Evolutionary conservation across 768 basidiomycete genomes (phyloP).

Genomic region (Pleurotus tuber-regium): DNA sequence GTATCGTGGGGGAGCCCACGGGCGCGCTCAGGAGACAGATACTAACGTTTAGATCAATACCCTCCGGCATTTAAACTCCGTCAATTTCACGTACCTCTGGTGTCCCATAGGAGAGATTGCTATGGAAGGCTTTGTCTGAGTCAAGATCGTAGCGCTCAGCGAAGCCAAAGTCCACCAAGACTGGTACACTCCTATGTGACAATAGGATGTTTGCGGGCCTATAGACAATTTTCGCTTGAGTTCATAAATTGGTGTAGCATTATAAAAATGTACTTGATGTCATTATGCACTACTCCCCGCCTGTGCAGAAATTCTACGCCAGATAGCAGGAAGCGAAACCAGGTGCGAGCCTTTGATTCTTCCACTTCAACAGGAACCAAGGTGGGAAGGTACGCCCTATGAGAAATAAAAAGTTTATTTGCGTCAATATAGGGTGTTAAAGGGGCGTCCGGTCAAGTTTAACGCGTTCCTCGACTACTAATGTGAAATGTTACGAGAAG

Average conservation of each 20-base stretch:
- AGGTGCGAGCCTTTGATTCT: constrained; percentile 71
- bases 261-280: constrained; percentile 70
- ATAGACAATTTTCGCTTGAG: too few species aligned
- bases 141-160: constrained; percentile 79
- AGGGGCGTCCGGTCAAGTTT: too few species aligned
- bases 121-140: constrained; percentile 69
- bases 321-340: constrained; percentile 81
- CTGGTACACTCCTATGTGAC: constrained; percentile 71
- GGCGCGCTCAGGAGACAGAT: constrained; percentile 90
- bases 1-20: constrained; percentile 90
- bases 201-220: constrained; percentile 95
- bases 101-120: constrained; percentile 85
- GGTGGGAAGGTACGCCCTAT: constrained; percentile 83
- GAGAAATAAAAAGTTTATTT: constrained; percentile 9
- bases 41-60: constrained; percentile 42
- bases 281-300: constrained; percentile 87
- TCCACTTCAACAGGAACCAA: constrained; percentile 87
- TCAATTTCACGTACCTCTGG: constrained; percentile 61
- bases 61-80: not conserved
- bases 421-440: too few species aligned
- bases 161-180: constrained; percentile 96
- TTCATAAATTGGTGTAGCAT: too few species aligned
- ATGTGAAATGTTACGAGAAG: not conserved
- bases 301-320: constrained; percentile 83
- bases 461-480: too few species aligned